A percentile compares a stretch with the other conserved stretches of the same genome.
Evolutionary conservation across 1,139 yeast species (phyloP).

Genomic region (Kurtzmaniella quercitrusa): DNA sequence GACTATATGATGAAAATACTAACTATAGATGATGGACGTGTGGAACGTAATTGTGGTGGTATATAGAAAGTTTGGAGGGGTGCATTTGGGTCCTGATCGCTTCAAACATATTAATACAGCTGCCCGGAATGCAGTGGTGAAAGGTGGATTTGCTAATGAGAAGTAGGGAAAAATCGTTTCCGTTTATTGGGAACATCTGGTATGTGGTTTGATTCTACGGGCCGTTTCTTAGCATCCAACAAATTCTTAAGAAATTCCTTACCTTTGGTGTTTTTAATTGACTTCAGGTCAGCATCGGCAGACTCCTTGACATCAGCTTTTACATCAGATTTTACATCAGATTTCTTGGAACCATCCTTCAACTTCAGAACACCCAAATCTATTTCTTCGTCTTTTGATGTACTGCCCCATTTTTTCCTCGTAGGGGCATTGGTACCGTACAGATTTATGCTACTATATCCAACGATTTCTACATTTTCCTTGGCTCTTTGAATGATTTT

Average conservation of each 20-base stretch:
- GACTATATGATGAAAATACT: constrained; percentile 14
- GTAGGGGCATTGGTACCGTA: constrained; percentile 16
- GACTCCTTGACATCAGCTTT: neutral
- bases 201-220: constrained; percentile 7
- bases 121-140: constrained; percentile 77
- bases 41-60: constrained; percentile 88
- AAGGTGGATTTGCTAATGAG: constrained; percentile 45
- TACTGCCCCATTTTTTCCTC: constrained; percentile 25
- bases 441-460: constrained; percentile 42
- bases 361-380: constrained; percentile 13
- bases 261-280: constrained; percentile 2
- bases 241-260: constrained; percentile 20
- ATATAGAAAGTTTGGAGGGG: constrained; percentile 92
- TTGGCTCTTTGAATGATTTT: constrained; percentile 19
- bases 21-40: constrained; percentile 61
- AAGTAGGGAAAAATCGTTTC: constrained; percentile 9
- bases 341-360: constrained; percentile 19
- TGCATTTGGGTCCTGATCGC: constrained; percentile 86
- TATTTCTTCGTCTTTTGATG: constrained; percentile 6
- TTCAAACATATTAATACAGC: constrained; percentile 90
- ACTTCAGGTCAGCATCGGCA: neutral
- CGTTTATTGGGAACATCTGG: constrained; percentile 3
- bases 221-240: constrained; percentile 24
- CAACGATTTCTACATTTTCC: constrained; percentile 34
- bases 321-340: constrained; percentile 12